Evolutionary conservation across 805 yeast genomes (phyloP).

Genomic region (Lachancea lanzarotensis): DNA sequence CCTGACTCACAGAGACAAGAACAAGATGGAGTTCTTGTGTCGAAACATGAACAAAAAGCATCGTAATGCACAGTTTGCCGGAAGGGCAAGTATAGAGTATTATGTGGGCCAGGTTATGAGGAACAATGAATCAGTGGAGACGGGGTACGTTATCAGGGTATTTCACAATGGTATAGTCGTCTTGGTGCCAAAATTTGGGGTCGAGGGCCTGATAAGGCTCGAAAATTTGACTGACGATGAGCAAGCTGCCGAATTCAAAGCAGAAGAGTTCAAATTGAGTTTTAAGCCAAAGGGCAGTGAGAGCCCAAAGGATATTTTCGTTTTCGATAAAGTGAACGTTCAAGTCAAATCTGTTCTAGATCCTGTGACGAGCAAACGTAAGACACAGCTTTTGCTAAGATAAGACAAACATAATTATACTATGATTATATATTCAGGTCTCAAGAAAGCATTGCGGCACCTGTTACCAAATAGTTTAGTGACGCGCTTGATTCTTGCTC

Average conservation of each 20-base stretch:
- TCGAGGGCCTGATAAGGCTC: constrained; percentile 83
- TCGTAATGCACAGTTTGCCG: constrained; percentile 98
- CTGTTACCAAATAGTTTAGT: background rate
- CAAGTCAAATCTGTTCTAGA: constrained; percentile 77
- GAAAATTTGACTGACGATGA: constrained; percentile 65
- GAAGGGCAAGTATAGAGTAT: constrained; percentile 95
- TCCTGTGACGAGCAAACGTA: constrained; percentile 85
- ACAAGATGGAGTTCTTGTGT: constrained; percentile 82
- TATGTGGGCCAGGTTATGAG: constrained; percentile 97
- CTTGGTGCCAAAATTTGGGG: constrained; percentile 90
- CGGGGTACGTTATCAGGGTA: constrained; percentile 87
- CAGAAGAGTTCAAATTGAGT: constrained; percentile 64
- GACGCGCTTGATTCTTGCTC: background rate
- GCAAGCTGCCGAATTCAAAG: constrained; percentile 60
- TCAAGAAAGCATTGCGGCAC: background rate
- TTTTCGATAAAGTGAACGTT: constrained; percentile 82
- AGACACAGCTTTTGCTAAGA: constrained; percentile 65
- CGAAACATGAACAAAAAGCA: constrained; percentile 89
- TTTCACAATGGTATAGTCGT: constrained; percentile 94
- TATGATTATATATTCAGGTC: background rate
- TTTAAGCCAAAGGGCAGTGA: constrained; percentile 45
- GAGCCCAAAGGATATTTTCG: constrained; percentile 45
- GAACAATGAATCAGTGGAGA: constrained; percentile 68
- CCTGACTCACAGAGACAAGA: constrained; percentile 76
- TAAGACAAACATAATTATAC: constrained; percentile 21